phyloP scores from a whole-genome alignment of 2,329 filamentous ascomycete genomes.

The Colletotrichum sp. region DNA sequence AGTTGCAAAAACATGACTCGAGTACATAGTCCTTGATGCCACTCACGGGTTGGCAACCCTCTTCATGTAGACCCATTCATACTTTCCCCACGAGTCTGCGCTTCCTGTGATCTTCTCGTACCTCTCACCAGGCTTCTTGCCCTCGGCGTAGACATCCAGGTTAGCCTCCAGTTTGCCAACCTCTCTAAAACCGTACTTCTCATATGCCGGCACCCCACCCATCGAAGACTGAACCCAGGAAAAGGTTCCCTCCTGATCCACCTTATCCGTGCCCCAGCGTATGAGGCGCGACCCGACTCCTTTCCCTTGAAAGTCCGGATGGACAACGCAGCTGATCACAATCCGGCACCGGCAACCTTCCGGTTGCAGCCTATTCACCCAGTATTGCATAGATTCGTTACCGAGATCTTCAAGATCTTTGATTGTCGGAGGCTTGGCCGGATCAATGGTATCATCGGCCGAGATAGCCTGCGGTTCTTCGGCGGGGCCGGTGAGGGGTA shows the following conservation, averaged over 20 bases:
- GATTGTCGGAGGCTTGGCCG: constrained; percentile 20
- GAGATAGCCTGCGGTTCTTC: background rate
- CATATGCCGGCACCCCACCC: constrained; percentile 31
- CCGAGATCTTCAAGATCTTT: constrained; percentile 34
- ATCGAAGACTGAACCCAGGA: constrained; percentile 29
- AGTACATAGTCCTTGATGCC: background rate
- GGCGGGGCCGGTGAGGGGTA: constrained; percentile 20
- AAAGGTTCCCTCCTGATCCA: constrained; percentile 34
- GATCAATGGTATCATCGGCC: background rate
- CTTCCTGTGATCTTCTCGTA: constrained; percentile 5
- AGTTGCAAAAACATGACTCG: background rate
- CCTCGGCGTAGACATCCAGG: background rate
- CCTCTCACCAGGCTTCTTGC: background rate
- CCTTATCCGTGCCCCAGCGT: constrained; percentile 33
- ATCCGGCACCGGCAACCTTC: constrained; percentile 35
- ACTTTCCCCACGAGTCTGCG: constrained; percentile 25
- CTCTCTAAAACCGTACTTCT: constrained; percentile 31
- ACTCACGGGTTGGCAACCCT: constrained; percentile 22
- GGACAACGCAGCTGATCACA: constrained; percentile 36
- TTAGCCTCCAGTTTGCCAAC: constrained; percentile 11
- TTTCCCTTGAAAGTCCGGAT: constrained; percentile 31
- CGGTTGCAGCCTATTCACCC: constrained; percentile 28
- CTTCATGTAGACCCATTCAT: constrained; percentile 34
- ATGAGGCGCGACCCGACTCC: constrained; percentile 39
- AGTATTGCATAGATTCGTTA: constrained; percentile 33